Evolutionary conservation across 192 early-diverging fungal species (phyloP).

Genomic region (Chytriomyces sp.): DNA sequence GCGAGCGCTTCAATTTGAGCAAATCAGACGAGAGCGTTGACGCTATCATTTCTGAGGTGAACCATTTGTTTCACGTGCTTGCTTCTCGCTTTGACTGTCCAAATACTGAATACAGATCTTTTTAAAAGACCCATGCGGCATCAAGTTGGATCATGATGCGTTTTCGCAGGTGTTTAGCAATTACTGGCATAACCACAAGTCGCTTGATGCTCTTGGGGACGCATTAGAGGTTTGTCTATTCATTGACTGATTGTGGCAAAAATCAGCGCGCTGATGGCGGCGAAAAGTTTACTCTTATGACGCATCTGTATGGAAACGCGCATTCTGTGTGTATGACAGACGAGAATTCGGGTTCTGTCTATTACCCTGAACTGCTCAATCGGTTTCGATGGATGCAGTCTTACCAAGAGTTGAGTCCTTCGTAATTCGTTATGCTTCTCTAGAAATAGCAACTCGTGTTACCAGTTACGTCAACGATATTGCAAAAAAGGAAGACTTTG

Average conservation of each 20-base stretch:
- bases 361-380: not conserved
- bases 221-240: not conserved
- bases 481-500: slow-evolving; percentile 5
- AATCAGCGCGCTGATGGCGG: too few species aligned
- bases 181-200: slow-evolving; percentile 11
- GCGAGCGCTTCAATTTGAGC: slow-evolving; percentile 79
- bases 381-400: not conserved
- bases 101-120: not conserved
- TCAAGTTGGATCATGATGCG: slow-evolving; percentile 6
- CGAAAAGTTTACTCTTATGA: too few species aligned
- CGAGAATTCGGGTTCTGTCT: not conserved
- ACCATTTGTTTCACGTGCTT: not conserved
- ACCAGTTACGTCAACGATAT: slow-evolving; percentile 8
- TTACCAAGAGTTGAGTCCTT: slow-evolving; percentile 4
- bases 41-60: slow-evolving; percentile 61
- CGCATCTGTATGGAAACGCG: slow-evolving; percentile 6
- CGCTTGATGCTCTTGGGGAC: slow-evolving; percentile 26
- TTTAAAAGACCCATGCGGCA: not conserved
- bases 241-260: not conserved
- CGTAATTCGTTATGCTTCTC: not conserved
- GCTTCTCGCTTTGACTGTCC: not conserved
- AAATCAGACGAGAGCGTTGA: slow-evolving; percentile 74
- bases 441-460: not conserved
- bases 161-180: slow-evolving; percentile 16
- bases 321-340: not conserved